Evolutionary conservation across 73 alveolate genomes (phyloP), one percentile per base, ranked within the genome.

Genomic region (Tetrahymena elliotti): DNA sequence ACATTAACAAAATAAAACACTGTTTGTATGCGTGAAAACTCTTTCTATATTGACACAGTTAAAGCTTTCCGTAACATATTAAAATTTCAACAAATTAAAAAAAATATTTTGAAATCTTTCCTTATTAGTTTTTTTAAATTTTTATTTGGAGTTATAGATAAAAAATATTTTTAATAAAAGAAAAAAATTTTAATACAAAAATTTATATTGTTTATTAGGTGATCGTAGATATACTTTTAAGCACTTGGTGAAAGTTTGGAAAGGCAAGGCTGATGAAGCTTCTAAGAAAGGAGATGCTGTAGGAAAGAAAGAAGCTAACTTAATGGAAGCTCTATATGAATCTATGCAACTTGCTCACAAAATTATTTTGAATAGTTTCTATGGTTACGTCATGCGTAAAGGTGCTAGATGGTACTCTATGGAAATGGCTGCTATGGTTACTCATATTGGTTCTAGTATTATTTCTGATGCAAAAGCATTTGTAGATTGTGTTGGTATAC

Each of bases 381-480:
- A 99, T 95, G 99, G 99, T 83, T 99, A 99, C 94, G 99, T 99
- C 83, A 99, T 99, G 99, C 98, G 99, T 94, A 99, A 98, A 98
- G 99, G 99, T 8, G 99, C 99, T 18, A 96, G 99, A 68, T 99
- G 99, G 99, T 99, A 98, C 95, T 99, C 99, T 6, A 99, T 99
- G 99, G 99, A 98, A 96, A 99, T 99, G 99, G 99, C 99, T n/a
- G 99, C 99, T 52, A 99, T 99, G 36, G 99, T 99, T 92, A 99
- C 99, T 15, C 99, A 99, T 97, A 98, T 99, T 53, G 99, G 99
- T 24, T 98, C 99, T 40, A 97, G 98, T 94, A 98, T 99, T 94
- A 99, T 99, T 93, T 98, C 99, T 24, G 99, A 98, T 95, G 99
- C 99, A 35, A 98, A 99, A 96, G 96, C 97, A 52, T 97, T 98